Conservation (phyloP, 2,329 filamentous ascomycete species). For the Penicillium oxalicum region DNA sequence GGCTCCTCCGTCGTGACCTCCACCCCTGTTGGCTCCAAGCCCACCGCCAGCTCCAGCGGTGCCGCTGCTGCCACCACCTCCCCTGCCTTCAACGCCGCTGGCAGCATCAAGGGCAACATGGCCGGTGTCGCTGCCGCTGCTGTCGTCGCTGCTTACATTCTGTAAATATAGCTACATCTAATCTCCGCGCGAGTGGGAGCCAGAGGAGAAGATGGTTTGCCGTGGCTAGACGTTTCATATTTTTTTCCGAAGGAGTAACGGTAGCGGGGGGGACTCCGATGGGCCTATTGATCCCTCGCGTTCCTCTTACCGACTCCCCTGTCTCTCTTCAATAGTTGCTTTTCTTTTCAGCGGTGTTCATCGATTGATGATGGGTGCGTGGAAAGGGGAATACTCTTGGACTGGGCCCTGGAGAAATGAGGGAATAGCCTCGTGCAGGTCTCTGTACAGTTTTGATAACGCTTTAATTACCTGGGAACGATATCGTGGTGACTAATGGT, state of each 20-base stretch:
- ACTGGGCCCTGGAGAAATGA: neutral
- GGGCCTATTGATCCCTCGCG: neutral
- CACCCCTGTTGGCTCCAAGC: slow-evolving; percentile 9
- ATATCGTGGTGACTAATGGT: neutral
- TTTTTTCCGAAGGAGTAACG: no score
- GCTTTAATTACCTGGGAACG: slow-evolving; percentile 1
- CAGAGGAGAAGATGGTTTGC: neutral
- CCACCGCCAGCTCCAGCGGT: slow-evolving; percentile 10
- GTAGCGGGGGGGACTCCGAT: no score
- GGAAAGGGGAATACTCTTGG: neutral
- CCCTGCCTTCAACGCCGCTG: slow-evolving; percentile 24
- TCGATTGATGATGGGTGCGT: neutral
- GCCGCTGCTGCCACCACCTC: slow-evolving; percentile 15
- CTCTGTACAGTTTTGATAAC: slow-evolving; percentile 3
- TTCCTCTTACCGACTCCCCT: neutral
- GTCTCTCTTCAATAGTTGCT: neutral
- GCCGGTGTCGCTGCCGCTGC: slow-evolving; percentile 21
- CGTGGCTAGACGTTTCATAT: neutral
- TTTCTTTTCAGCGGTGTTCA: neutral
- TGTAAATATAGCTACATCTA: slow-evolving; percentile 19
- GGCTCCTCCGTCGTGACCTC: slow-evolving; percentile 2
- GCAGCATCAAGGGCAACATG: slow-evolving; percentile 22
- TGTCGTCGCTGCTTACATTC: slow-evolving; percentile 22
- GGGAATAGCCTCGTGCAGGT: neutral
- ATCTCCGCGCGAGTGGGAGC: neutral